Percentiles rank a stretch among this genome's conserved stretches.
These are phyloP conservation scores for Herpetospermum pedunculosum DNA, from an alignment of 306 rosid species.

Conservation along the genomic window DNA sequence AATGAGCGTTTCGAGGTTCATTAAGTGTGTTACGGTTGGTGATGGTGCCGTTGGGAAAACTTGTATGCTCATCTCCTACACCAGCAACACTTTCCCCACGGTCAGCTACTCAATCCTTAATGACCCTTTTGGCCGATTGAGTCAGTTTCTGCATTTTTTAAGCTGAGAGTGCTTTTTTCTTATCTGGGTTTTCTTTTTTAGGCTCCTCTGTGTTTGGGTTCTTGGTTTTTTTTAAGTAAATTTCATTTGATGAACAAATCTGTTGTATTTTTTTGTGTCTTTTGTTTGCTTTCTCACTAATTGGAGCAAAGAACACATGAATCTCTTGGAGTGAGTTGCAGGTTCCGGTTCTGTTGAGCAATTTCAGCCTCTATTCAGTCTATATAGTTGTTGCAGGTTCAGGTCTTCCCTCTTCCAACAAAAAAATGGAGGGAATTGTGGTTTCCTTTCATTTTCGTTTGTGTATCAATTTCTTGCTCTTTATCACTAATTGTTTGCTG, in stretches of 20 bases:
- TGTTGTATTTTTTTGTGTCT: neutral
- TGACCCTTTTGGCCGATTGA: neutral
- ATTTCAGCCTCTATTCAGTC: slow-evolving; percentile 2
- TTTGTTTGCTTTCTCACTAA: neutral
- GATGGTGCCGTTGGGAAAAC: slow-evolving; percentile 98
- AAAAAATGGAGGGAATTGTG: neutral
- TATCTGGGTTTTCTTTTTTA: neutral
- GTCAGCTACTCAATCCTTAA: slow-evolving; percentile 19
- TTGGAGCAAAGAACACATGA: neutral
- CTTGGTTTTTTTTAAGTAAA: neutral
- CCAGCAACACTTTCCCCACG: slow-evolving; percentile 97
- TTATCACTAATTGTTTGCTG: neutral
- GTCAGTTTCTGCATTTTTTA: too few species aligned
- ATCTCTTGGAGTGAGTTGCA: neutral
- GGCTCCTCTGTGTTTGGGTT: neutral
- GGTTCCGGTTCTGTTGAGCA: neutral
- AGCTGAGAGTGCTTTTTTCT: neutral
- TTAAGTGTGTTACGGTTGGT: slow-evolving; percentile 92
- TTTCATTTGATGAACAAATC: neutral
- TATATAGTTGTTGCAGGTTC: neutral
- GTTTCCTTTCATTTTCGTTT: neutral
- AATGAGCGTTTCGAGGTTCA: slow-evolving; percentile 93
- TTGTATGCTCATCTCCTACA: slow-evolving; percentile 95
- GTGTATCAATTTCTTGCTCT: neutral
- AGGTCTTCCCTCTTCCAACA: neutral